Conservation (phyloP, 2,329 filamentous ascomycete species). For the Cercospora sp. region DNA sequence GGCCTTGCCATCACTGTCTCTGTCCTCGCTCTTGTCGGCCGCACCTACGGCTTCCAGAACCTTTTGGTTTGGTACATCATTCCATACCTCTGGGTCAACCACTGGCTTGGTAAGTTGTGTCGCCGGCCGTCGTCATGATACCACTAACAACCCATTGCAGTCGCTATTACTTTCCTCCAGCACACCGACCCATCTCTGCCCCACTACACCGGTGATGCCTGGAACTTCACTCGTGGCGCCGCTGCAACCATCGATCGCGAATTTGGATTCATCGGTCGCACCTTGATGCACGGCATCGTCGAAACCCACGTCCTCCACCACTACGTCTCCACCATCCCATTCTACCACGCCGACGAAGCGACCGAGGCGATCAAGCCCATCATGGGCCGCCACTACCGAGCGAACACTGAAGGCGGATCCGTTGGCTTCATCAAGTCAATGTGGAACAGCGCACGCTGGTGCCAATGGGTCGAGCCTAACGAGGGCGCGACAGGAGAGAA, state of each 20-base stretch:
- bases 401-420: constrained; percentile 73
- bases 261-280: constrained; percentile 91
- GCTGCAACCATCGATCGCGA: constrained; percentile 96
- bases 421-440: constrained; percentile 81
- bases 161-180: constrained; percentile 95
- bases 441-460: constrained; percentile 78
- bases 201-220: constrained; percentile 82
- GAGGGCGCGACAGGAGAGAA: constrained; percentile 76
- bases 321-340: constrained; percentile 93
- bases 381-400: constrained; percentile 94
- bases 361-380: constrained; percentile 89
- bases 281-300: constrained; percentile 91
- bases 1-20: constrained; percentile 64
- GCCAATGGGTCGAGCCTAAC: constrained; percentile 96
- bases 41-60: constrained; percentile 80
- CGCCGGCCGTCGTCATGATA: background rate
- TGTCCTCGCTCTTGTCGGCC: constrained; percentile 67
- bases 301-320: constrained; percentile 98
- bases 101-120: constrained; percentile 86
- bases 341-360: constrained; percentile 94
- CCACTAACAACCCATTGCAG: constrained; percentile 47
- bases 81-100: constrained; percentile 97
- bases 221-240: constrained; percentile 92
- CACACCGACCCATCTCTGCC: constrained; percentile 94
- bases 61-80: constrained; percentile 91